Base-by-base conservation (phyloP, 495 filamentous ascomycete species). In the Xylaria flabelliformis region DNA sequence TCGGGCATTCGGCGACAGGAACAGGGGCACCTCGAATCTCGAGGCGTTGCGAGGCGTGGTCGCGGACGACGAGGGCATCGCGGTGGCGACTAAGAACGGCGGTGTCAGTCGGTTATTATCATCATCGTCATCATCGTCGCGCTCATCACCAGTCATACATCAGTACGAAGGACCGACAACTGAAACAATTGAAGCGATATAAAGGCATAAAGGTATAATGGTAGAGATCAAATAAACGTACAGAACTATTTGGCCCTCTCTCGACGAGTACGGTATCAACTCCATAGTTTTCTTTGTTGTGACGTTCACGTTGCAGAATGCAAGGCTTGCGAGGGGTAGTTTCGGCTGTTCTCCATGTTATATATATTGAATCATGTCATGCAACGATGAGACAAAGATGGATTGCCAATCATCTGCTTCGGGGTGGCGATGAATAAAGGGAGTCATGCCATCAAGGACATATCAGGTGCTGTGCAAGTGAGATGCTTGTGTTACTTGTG, bases 21-120 rank as follows among this genome's bases (percentile, higher is more conserved):
- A 91, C 82, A 76, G 84, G 67, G 67, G 87, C 84, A 76, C 91
- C 90, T 66, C 91, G 89, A 67, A 97, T 90, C 73, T 91, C 93
- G 72, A 99, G 88, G 73, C 95, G 93, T 68, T 91, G 91, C 8
- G 94, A 97, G 56, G 91, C 86, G 51, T 90, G 91, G 81, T 99
- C 95, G 76, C 92, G 94, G 61, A 98, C 89, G 26, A 99, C 97
- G 65, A 99, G 90, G 4, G 94, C 91, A 79, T 96, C 91, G 76
- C 95, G 91, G 79, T 97, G 94, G 74, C 96, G 96, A 39, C 95
- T 98, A 63, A 17, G 42, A 55, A 32, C 24, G 36, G 46, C 17
- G 36, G 41, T 42, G 32, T 56, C 50, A 62, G 67, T 72, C 64
- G 58, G 63, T 29, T 29, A 51, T 67, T 32, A 34, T 34, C 32